A percentile compares a stretch with the other conserved stretches of the same genome.
These are phyloP conservation scores for Podila horticola DNA, from an alignment of 192 early-diverging fungal species.

Conservation along the genomic window DNA sequence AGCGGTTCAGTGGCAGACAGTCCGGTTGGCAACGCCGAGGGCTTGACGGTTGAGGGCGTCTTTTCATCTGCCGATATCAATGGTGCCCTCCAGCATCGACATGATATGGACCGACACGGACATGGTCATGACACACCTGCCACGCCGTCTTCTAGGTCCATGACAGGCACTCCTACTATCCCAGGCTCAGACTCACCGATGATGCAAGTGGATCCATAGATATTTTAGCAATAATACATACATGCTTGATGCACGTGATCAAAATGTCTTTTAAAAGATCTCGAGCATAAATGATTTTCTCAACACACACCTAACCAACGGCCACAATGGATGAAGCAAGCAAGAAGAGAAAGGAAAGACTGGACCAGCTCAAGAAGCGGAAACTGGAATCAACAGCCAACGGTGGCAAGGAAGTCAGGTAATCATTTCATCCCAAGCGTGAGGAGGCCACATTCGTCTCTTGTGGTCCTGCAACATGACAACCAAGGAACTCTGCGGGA, in stretches of 20 bases:
- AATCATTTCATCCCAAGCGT: no score
- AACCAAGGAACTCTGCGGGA: no score
- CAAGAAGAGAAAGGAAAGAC: slow-evolving; percentile 71
- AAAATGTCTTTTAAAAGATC: no score
- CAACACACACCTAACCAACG: background rate
- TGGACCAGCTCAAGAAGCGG: slow-evolving; percentile 69
- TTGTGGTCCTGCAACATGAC: background rate
- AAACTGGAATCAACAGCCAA: slow-evolving; percentile 48
- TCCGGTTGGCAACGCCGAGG: background rate
- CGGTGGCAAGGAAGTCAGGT: slow-evolving; percentile 40
- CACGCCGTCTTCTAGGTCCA: slow-evolving; percentile 23
- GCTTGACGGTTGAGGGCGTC: background rate
- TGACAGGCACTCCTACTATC: slow-evolving; percentile 29
- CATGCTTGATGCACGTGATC: no score
- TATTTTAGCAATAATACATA: no score
- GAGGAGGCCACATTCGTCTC: background rate
- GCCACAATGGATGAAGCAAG: slow-evolving; percentile 68
- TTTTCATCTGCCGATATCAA: background rate
- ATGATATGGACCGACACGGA: background rate
- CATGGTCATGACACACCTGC: slow-evolving; percentile 8
- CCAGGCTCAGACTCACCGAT: background rate
- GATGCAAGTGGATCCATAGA: no score
- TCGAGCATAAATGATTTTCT: background rate
- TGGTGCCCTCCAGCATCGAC: background rate
- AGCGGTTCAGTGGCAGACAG: background rate